Evolutionary conservation across 139 green algal genomes (phyloP), one percentile per base, ranked within the genome.

Genomic region (Micractinium sp.): DNA sequence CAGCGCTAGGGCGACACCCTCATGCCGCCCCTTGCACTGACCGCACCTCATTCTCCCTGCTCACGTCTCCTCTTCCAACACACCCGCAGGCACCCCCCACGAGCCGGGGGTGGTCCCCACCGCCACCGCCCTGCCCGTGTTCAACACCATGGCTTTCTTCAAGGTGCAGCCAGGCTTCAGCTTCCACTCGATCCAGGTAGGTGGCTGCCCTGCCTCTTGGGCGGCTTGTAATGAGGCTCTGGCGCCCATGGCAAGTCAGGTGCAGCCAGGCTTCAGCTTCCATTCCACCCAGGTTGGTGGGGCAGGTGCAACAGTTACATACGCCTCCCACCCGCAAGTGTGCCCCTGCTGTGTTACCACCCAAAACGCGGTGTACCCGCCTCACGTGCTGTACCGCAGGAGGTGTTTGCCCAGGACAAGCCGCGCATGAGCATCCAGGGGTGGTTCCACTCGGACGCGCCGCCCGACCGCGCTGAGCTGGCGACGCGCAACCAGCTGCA

Each of bases 111-210:
- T 93, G 15, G 71, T 90, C 47, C 94, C 94, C n/a, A 94, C 90
- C 23, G 87, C 87, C 69, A 91, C 66, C 33, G 35, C 93, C 12
- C 77, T 94, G 3, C 95, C 95, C 12, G 39, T 41, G 3, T 97
- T 92, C 92, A 99, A 99, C 94, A 93, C 84, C 47, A 97, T 99
- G 95, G 96, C 94, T 67, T 93, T 98, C 85, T 99, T 99, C 93
- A 92, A 89, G 39, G 96, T 98, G 41, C 87, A 92, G 81, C 96
- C 97, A 0, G 97, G 96, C 33, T 80, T 77, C n/a, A 96, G 92
- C 91, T 98, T 97, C 93, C 96, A 98, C 91, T 88, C 94, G 1
- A 94, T 98, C 56, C 93, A 97, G 83, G 83, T 87, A 36, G 36
- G 83, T 35, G 67, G 19, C 23, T 2, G 27, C 20, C 67, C 67